Evolutionary conservation across 108 stramenopile species (phyloP).

Genomic region (Cyclostephanos invisitatus): DNA sequence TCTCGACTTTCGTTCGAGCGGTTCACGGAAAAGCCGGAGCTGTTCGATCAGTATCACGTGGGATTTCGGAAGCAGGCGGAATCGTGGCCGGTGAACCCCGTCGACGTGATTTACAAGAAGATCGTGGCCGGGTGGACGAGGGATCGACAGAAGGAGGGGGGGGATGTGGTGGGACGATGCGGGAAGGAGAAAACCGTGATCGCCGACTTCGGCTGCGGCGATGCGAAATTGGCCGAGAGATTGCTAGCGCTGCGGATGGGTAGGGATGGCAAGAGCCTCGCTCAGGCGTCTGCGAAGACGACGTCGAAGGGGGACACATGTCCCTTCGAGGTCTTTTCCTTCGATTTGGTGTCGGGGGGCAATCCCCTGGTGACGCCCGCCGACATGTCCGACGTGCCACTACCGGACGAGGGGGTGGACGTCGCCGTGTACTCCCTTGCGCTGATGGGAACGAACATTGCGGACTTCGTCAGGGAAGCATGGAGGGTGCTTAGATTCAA

Average conservation of each 20-base stretch:
- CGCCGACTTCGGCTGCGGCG: conserved; percentile 99
- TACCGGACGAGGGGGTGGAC: conserved; percentile 84
- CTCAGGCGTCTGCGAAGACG: conserved; percentile 15
- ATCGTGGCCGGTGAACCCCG: conserved; percentile 96
- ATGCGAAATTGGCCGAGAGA: conserved; percentile 89
- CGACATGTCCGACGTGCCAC: conserved; percentile 95
- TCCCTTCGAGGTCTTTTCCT: conserved; percentile 86
- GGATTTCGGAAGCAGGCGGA: conserved; percentile 96
- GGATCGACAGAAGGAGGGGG: conserved; percentile 1
- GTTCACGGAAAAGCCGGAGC: conserved; percentile 86
- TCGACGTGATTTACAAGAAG: conserved; percentile 90
- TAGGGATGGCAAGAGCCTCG: conserved; percentile 9
- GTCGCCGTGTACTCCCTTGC: conserved; percentile 95
- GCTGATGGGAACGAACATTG: conserved; percentile 96
- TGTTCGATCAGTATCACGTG: conserved; percentile 96
- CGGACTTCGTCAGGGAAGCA: conserved; percentile 94
- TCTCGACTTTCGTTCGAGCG: conserved; percentile 73
- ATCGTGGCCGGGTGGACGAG: conserved; percentile 43
- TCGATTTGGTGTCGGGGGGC: conserved; percentile 92
- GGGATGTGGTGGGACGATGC: not conserved
- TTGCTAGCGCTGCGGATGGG: conserved; percentile 45
- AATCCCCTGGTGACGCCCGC: conserved; percentile 91
- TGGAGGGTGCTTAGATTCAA: conserved; percentile 82
- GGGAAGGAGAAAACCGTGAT: conserved; percentile 48
- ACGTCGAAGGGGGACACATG: conserved; percentile 3